phyloP scores from a whole-genome alignment of 257 asterid genomes.

The Perilla frutescens region DNA sequence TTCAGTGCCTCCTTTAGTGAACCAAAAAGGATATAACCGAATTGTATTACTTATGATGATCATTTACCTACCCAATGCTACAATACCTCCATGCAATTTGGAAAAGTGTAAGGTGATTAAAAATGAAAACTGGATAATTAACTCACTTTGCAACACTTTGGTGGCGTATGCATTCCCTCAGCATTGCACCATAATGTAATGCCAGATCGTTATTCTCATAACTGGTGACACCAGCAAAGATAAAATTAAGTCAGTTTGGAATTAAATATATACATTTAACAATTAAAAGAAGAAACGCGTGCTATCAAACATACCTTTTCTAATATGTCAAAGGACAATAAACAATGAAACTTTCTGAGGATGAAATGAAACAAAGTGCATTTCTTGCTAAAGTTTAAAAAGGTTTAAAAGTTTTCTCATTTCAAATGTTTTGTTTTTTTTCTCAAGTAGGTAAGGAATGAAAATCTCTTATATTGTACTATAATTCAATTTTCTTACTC shows the following conservation, averaged over 20 bases:
- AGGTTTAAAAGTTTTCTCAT: not conserved
- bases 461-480: not conserved
- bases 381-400: not conserved
- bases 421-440: not conserved
- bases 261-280: not conserved
- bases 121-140: slow-evolving; percentile 1
- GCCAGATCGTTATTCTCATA: slow-evolving; percentile 83
- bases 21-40: not conserved
- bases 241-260: slow-evolving; percentile 27
- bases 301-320: not conserved
- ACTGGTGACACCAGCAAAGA: slow-evolving; percentile 45
- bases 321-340: not conserved
- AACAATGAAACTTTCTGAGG: slow-evolving; percentile 8
- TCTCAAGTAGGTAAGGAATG: not conserved
- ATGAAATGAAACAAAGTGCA: slow-evolving; percentile 1
- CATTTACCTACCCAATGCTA: not conserved
- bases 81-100: not conserved
- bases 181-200: slow-evolving; percentile 91
- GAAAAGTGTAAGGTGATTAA: not conserved
- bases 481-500: not conserved
- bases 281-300: slow-evolving; percentile 18
- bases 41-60: not conserved
- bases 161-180: slow-evolving; percentile 97
- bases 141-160: slow-evolving; percentile 91
- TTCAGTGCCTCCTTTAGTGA: not conserved